A percentile compares a stretch with the other conserved stretches of the same genome.
Evolutionary conservation across 1,284 basidiomycete species (phyloP).

Genomic region (Cryptococcus maquisensis): DNA sequence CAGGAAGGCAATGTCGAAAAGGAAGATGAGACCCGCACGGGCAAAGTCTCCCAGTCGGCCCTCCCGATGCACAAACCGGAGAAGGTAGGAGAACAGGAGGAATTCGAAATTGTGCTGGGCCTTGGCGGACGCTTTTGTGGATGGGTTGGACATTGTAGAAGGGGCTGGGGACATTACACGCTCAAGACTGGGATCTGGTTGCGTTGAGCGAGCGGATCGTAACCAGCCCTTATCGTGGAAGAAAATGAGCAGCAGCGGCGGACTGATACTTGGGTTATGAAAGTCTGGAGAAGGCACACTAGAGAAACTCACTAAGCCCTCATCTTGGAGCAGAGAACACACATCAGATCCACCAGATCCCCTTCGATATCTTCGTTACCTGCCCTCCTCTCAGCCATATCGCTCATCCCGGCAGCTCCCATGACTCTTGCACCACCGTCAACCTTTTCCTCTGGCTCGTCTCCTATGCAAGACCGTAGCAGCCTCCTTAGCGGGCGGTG

Average conservation of each 20-base stretch:
- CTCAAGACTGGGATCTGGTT: constrained; percentile 61
- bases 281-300: no score
- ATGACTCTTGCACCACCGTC: constrained; percentile 67
- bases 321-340: constrained; percentile 84
- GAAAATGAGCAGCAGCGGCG: constrained; percentile 89
- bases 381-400: constrained; percentile 5
- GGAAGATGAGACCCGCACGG: constrained; percentile 80
- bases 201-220: constrained; percentile 51
- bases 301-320: constrained; percentile 60
- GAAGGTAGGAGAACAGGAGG: constrained; percentile 87
- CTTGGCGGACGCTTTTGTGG: constrained; percentile 17
- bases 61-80: constrained; percentile 92
- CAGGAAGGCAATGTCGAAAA: constrained; percentile 87
- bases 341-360: constrained; percentile 80
- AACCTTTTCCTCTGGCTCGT: constrained; percentile 75
- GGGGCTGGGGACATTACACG: constrained; percentile 47
- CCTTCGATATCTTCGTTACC: constrained; percentile 30
- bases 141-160: constrained; percentile 44
- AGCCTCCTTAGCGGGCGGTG: constrained; percentile 82
- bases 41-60: constrained; percentile 91
- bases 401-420: constrained; percentile 69
- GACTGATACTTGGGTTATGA: constrained; percentile 37
- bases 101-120: constrained; percentile 69
- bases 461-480: constrained; percentile 84
- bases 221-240: constrained; percentile 72